These are phyloP conservation scores for Pseudonitzschia pungens DNA, from an alignment of 108 stramenopile species.

Conservation along the genomic window DNA sequence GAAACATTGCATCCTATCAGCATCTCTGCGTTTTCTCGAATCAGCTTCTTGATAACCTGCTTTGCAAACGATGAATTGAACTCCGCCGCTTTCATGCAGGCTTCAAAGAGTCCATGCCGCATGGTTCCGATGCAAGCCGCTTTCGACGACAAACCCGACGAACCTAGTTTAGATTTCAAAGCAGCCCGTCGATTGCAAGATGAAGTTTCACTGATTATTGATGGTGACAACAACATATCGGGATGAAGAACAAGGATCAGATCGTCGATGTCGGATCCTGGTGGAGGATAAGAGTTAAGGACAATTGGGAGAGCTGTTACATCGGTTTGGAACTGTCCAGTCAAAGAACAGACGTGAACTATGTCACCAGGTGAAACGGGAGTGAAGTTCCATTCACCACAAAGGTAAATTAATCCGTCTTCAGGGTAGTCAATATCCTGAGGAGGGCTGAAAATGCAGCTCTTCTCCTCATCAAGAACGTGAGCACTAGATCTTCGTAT, in stretches of 20 bases:
- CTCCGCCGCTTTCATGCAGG: slow-evolving; percentile 52
- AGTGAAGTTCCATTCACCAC: slow-evolving; percentile 81
- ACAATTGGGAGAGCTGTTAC: slow-evolving; percentile 67
- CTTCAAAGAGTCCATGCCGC: slow-evolving; percentile 81
- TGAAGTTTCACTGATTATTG: slow-evolving; percentile 67
- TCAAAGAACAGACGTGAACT: slow-evolving; percentile 76
- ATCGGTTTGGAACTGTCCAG: slow-evolving; percentile 67
- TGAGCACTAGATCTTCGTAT: not conserved
- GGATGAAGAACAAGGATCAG: slow-evolving; percentile 78
- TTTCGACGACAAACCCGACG: slow-evolving; percentile 59
- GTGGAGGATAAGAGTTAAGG: slow-evolving; percentile 57
- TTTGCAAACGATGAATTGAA: slow-evolving; percentile 50
- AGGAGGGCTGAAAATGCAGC: slow-evolving; percentile 13
- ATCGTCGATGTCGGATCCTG: slow-evolving; percentile 63
- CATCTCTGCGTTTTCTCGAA: slow-evolving; percentile 60
- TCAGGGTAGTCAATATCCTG: not conserved
- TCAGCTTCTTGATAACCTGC: slow-evolving; percentile 41
- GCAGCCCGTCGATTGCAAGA: slow-evolving; percentile 75
- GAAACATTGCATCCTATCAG: slow-evolving; percentile 71
- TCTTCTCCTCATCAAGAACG: slow-evolving; percentile 10
- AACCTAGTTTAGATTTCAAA: slow-evolving; percentile 67
- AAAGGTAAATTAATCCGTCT: slow-evolving; percentile 66
- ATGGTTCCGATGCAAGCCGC: slow-evolving; percentile 78
- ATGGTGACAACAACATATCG: slow-evolving; percentile 79
- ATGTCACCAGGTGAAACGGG: slow-evolving; percentile 55